Percentiles rank a stretch among this genome's conserved stretches.
phyloP scores from a whole-genome alignment of 441 rosid species.

The Gossypium aridum region DNA sequence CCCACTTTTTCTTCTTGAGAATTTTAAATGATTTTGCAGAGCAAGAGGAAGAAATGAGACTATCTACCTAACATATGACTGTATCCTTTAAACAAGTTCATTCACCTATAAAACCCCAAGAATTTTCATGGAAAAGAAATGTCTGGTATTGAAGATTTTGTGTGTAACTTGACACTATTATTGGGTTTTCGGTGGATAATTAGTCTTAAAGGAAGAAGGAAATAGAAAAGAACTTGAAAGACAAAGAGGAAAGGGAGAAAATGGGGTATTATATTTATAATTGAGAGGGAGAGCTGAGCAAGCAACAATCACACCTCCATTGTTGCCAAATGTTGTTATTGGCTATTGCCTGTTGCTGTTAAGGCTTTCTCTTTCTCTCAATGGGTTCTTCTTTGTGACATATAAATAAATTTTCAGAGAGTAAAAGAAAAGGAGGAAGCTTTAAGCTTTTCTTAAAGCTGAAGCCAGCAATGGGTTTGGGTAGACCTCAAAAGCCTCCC shows the following conservation, averaged over 20 bases:
- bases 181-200: constrained; percentile 11
- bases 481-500: constrained; percentile 60
- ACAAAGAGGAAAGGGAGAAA: too few relatives aligned
- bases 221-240: too few relatives aligned
- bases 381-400: constrained; percentile 20
- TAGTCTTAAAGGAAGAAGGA: not conserved
- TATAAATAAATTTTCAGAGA: constrained; percentile 6
- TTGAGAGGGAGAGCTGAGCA: too few relatives aligned
- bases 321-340: not conserved
- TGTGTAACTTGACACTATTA: not conserved
- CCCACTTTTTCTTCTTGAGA: too few relatives aligned
- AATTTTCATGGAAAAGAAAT: not conserved
- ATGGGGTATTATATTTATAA: too few relatives aligned
- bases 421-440: not conserved
- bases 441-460: constrained; percentile 26
- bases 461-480: constrained; percentile 52
- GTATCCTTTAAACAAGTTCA: not conserved
- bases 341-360: not conserved
- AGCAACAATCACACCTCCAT: not conserved
- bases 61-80: not conserved
- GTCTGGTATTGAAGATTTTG: not conserved
- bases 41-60: not conserved
- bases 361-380: constrained; percentile 9
- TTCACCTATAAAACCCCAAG: not conserved
- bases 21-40: not conserved